Evolutionary conservation across 2,329 filamentous ascomycete species (phyloP), one percentile per base, ranked within the genome.

Genomic region (Daldinia sp.): DNA sequence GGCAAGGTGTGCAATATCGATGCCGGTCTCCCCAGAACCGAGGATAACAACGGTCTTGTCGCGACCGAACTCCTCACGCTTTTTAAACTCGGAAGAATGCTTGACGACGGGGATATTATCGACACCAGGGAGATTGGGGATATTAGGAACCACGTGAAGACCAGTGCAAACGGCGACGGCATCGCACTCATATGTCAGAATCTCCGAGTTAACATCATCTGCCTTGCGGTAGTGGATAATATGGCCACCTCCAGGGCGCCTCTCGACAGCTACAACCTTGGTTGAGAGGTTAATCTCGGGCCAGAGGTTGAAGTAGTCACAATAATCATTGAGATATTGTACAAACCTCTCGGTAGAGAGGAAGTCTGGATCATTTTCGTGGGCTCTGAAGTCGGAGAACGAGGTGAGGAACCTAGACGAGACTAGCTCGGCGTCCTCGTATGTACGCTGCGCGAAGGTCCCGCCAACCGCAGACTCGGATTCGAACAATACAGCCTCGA

Each of bases 141-240:
- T 78, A n/a, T 76, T 74, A 3, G 82, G 82, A 12, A 72, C 72
- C 15, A 81, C 79, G 61, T 85, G 80, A 18, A 84, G 73, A 0
- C 82, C 83, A 0, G 80, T 80, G 72, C 82, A 85, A 1, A 85
- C 67, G 12, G 82, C 83, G 9, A 85, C 74, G 4, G 82, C 82
- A 73, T 85, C 82, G 50, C 82, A 85, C 2, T 74, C 58, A 39
- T 73, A 72, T 18, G 67, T 69, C 30, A 70, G 20, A 18, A 63
- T 23, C 28, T 50, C 56, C 2, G 30, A 56, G n/a, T 60, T 23
- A 6, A 9, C 18, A 20, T 60, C 42, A 10, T 56, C 4, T 3
- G 51, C 39, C 35, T 60, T 61, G 13, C 42, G 50, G 26, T 65
- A 65, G 18, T 61, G 51, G 33, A 65, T n/a, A 10, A 50, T 12